Base-by-base conservation (phyloP, 163 green algal genomes). In the Coccomyxa subellipsoidea region DNA sequence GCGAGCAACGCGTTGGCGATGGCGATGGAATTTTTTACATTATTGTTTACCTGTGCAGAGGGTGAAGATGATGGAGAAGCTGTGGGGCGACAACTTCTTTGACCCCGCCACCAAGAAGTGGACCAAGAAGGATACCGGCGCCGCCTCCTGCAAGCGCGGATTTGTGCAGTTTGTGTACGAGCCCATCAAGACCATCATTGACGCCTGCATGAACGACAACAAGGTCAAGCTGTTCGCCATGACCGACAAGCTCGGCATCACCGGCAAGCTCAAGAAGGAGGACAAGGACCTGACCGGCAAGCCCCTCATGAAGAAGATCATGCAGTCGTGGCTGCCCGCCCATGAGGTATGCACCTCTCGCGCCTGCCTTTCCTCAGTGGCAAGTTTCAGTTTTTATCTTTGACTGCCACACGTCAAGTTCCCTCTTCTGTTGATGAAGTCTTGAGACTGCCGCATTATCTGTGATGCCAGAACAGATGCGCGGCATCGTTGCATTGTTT, bases 91-190 rank as follows among this genome's bases (percentile, higher is more conserved):
- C 90, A 99, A 99, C 93, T 99, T 99, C 91, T 99, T 99, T 82
- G 96, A 99, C 89, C 91, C 95, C 75, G 90, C 91, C 78, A 99
- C 96, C 82, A 98, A 96, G 91, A 99, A 99, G 93, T 99, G 97
- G 97, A 98, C 95, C 81, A 98, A 97, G 89, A 98, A 96, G 90
- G 85, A 91, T 77, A 94, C 90, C 78, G 86, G 83, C 81, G 76
- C 79, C 54, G 89, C 87, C 54, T 95, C 91, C 76, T 99, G 96
- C 96, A 92, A 95, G 92, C 96, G 97, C 84, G 97, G 96, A 76
- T 99, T 99, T 88, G 95, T 97, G 75, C 97, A 99, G 91, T 99
- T 99, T 91, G 95, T 97, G 89, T 99, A 99, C 89, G 92, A 99
- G 77, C 97, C 97, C 83, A 99, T 99, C 91, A 95, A 96, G 85